phyloP scores from a whole-genome alignment of 106 monocot genomes.

The Xerophyta viscosa region DNA sequence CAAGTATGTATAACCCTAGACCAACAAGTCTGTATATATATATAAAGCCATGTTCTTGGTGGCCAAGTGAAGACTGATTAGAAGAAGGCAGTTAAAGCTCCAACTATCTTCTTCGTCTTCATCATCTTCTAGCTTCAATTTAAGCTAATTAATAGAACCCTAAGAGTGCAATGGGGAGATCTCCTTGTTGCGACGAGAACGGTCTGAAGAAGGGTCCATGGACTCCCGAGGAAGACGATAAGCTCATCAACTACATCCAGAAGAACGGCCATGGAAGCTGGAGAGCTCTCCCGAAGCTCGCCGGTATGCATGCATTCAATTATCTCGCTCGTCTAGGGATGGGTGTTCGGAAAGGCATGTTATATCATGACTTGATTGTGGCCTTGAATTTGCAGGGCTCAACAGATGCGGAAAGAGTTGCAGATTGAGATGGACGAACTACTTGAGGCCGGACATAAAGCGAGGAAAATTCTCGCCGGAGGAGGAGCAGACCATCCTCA shows the following conservation, averaged over 20 bases:
- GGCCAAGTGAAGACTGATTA: too few relatives aligned
- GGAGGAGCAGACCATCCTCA: conserved; percentile 52
- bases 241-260: conserved; percentile 60
- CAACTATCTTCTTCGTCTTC: too few relatives aligned
- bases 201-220: conserved; percentile 94
- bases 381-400: conserved; percentile 18
- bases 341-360: too few relatives aligned
- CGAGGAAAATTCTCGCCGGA: conserved; percentile 57
- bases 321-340: too few relatives aligned
- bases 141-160: too few relatives aligned
- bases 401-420: conserved; percentile 71
- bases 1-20: too few relatives aligned
- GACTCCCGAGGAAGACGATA: conserved; percentile 86
- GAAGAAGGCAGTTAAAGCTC: too few relatives aligned
- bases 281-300: conserved; percentile 87
- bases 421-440: conserved; percentile 66
- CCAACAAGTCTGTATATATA: too few relatives aligned
- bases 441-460: conserved; percentile 63
- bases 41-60: too few relatives aligned
- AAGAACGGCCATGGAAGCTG: conserved; percentile 88
- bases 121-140: too few relatives aligned
- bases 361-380: not conserved
- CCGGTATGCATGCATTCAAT: conserved; percentile 22
- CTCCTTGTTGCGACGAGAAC: conserved; percentile 81
- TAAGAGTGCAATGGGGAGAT: conserved; percentile 41